Conservation (phyloP, 192 early-diverging fungal genomes). For the Podila verticillata region DNA sequence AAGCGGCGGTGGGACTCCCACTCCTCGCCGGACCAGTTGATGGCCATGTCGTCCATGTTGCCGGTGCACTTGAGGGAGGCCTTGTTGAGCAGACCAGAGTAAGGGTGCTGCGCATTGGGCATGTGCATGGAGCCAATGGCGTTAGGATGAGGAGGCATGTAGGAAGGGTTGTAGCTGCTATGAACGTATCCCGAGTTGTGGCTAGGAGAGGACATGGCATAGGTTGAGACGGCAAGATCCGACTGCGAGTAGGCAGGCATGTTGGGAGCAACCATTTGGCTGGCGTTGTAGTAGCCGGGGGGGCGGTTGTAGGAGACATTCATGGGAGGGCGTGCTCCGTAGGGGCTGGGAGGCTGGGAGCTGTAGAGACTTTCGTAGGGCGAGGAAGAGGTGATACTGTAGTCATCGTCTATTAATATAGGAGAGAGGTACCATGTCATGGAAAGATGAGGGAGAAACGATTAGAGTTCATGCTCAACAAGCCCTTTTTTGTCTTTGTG, state of each 20-base stretch:
- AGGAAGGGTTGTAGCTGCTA: slow-evolving; percentile 12
- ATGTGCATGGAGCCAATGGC: slow-evolving; percentile 40
- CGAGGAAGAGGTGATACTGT: slow-evolving; percentile 4
- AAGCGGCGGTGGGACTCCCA: slow-evolving; percentile 70
- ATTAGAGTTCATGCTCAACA: slow-evolving; percentile 70
- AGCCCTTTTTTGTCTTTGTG: slow-evolving; percentile 74
- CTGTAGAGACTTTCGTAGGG: slow-evolving; percentile 29
- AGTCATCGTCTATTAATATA: slow-evolving; percentile 31
- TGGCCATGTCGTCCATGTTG: slow-evolving; percentile 74
- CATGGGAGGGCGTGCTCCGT: slow-evolving; percentile 20
- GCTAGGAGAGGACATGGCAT: slow-evolving; percentile 12
- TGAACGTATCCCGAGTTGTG: slow-evolving; percentile 66
- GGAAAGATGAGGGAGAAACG: no score
- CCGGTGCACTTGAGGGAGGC: slow-evolving; percentile 74
- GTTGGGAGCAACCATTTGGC: slow-evolving; percentile 33
- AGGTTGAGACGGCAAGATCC: slow-evolving; percentile 25
- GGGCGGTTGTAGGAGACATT: slow-evolving; percentile 25
- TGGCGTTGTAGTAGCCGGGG: slow-evolving; percentile 28
- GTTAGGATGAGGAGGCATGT: slow-evolving; percentile 17
- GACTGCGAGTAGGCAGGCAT: slow-evolving; percentile 27
- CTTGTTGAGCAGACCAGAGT: slow-evolving; percentile 75
- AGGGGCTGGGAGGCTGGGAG: slow-evolving; percentile 19
- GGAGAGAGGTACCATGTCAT: no score
- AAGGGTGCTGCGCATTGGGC: slow-evolving; percentile 53
- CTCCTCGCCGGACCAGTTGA: slow-evolving; percentile 75